phyloP scores from a whole-genome alignment of 257 asterid genomes.

The Scutellaria galericulata region DNA sequence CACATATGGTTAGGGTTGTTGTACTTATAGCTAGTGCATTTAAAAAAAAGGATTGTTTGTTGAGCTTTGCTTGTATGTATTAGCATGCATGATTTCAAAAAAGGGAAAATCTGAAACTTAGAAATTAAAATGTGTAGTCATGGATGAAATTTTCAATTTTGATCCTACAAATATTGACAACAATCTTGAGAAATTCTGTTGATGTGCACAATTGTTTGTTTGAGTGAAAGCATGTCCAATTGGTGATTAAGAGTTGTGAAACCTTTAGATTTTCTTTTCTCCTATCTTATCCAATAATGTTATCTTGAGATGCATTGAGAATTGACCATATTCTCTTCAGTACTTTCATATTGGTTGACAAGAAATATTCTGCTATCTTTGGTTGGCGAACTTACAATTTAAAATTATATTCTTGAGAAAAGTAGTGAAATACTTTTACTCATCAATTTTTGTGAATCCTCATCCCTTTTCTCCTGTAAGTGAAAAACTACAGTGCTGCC shows the following conservation, averaged over 20 bases:
- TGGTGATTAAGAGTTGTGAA: background rate
- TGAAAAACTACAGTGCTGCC: too few species aligned
- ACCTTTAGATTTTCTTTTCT: too few species aligned
- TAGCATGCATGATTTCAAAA: background rate
- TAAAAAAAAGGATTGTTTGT: background rate
- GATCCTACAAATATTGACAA: background rate
- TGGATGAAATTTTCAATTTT: background rate
- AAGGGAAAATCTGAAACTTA: background rate
- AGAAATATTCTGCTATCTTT: background rate
- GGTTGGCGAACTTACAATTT: background rate
- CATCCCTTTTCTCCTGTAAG: background rate
- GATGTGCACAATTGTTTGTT: background rate
- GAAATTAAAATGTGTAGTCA: background rate
- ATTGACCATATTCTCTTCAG: too few species aligned
- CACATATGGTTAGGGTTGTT: background rate
- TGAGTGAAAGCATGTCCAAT: background rate
- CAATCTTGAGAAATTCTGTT: background rate
- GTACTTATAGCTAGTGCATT: background rate
- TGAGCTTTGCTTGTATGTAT: slow-evolving; percentile 10
- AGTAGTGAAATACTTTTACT: background rate
- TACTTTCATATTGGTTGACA: too few species aligned
- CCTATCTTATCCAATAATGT: too few species aligned
- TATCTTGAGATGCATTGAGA: too few species aligned
- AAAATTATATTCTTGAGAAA: background rate
- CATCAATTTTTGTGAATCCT: background rate